Conservation (phyloP, 202 grass and related monocot genomes). For the Schoenoplectus tabernaemontani region DNA sequence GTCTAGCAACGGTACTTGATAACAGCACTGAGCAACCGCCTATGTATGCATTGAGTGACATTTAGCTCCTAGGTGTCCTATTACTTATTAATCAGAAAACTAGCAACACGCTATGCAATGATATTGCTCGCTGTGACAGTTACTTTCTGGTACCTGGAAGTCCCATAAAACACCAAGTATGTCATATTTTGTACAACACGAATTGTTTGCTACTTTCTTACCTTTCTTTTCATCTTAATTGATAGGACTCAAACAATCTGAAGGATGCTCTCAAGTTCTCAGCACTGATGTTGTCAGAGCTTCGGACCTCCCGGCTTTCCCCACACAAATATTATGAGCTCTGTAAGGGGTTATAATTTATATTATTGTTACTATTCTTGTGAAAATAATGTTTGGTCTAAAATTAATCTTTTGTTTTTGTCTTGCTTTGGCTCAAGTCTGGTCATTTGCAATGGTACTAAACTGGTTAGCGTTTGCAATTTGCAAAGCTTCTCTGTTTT, state of each 20-base stretch:
- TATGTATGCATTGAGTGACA: neutral
- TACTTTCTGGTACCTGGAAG: neutral
- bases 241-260: slow-evolving; percentile 90
- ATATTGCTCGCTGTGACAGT: neutral
- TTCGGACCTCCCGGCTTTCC: slow-evolving; percentile 83
- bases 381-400: slow-evolving; percentile 7
- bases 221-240: slow-evolving; percentile 20
- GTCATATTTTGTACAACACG: neutral
- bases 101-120: neutral
- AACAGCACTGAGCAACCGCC: neutral
- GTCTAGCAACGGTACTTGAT: neutral
- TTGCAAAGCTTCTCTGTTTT: neutral
- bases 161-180: neutral
- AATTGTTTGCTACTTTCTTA: neutral
- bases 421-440: neutral
- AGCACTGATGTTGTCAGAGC: slow-evolving; percentile 98
- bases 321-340: slow-evolving; percentile 99
- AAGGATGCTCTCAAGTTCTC: slow-evolving; percentile 99
- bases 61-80: neutral
- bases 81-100: neutral
- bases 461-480: neutral
- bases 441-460: neutral
- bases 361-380: neutral
- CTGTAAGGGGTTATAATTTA: slow-evolving; percentile 41
- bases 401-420: neutral